Conservation (phyloP, 768 basidiomycete genomes). For the Leccinum longicurvipes region DNA sequence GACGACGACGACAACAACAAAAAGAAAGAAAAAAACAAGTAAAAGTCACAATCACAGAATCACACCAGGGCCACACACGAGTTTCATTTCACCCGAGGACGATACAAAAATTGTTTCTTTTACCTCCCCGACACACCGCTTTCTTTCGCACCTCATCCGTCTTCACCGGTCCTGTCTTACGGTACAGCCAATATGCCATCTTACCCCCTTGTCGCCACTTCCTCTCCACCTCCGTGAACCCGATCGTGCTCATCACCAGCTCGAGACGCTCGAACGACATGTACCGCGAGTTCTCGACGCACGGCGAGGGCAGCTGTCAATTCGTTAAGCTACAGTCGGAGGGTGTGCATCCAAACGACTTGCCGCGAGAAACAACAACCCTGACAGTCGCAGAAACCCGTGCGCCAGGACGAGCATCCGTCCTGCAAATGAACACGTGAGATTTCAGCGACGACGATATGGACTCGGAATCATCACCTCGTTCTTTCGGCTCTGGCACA, state of each 20-base stretch:
- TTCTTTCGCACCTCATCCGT: conserved; percentile 48
- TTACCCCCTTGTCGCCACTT: conserved; percentile 71
- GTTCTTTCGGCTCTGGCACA: conserved; percentile 65
- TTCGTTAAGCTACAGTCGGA: conserved; percentile 7
- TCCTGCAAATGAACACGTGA: conserved; percentile 40
- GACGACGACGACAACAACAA: too few relatives aligned
- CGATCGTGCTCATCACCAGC: conserved; percentile 56
- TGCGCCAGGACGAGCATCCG: conserved; percentile 67
- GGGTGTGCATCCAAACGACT: conserved; percentile 24
- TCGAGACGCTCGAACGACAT: conserved; percentile 57
- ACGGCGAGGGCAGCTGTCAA: conserved; percentile 77
- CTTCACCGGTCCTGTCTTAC: conserved; percentile 33
- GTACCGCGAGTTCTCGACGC: conserved; percentile 84
- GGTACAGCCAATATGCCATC: conserved; percentile 85
- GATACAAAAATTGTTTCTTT: conserved; percentile 82
- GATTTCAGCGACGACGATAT: not conserved
- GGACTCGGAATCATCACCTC: conserved; percentile 49
- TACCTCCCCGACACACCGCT: conserved; percentile 55
- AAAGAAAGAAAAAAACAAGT: too few relatives aligned
- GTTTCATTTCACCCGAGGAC: conserved; percentile 23
- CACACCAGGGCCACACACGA: too few relatives aligned
- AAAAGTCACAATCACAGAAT: too few relatives aligned
- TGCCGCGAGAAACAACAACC: conserved; percentile 70
- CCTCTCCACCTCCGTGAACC: conserved; percentile 57
- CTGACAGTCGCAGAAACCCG: conserved; percentile 49